These are phyloP conservation scores for Moesziomyces antarcticus DNA, from an alignment of 1,284 basidiomycete species.

Conservation along the genomic window DNA sequence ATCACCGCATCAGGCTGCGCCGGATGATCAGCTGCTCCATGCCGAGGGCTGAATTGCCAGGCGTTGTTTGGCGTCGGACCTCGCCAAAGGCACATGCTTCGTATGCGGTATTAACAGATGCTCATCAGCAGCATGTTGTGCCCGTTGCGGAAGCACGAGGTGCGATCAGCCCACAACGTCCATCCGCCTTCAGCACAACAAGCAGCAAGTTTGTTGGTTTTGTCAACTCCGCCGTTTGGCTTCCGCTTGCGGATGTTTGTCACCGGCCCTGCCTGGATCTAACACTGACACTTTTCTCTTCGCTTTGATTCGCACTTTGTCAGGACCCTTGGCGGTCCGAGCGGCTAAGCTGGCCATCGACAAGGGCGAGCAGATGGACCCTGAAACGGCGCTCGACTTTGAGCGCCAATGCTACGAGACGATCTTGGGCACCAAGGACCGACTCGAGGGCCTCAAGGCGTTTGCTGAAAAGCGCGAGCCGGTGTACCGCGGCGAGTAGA, in stretches of 20 bases:
- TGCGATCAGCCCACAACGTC: neutral
- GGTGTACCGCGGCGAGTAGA: constrained; percentile 82
- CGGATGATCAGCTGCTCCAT: constrained; percentile 1
- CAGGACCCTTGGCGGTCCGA: constrained; percentile 86
- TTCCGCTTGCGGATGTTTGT: neutral
- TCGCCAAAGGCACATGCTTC: neutral
- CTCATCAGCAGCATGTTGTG: neutral
- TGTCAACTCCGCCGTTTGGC: constrained; percentile 9
- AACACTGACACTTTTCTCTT: constrained; percentile 8
- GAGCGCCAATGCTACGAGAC: constrained; percentile 87
- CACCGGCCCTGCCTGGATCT: no score
- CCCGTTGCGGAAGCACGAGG: neutral
- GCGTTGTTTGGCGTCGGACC: neutral
- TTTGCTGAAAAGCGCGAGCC: constrained; percentile 89
- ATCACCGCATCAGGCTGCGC: no score
- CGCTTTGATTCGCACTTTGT: neutral
- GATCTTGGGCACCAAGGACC: constrained; percentile 81
- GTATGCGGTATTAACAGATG: no score
- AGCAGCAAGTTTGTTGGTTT: neutral
- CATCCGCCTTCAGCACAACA: neutral
- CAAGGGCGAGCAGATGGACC: constrained; percentile 78
- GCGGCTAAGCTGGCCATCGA: constrained; percentile 91
- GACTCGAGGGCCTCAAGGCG: constrained; percentile 84
- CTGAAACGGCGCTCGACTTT: constrained; percentile 79
- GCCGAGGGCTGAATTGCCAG: constrained; percentile 6